Evolutionary conservation across 371 early-diverging fungal genomes (phyloP), one percentile per base, ranked within the genome.

Genomic region (Mucor mucedo): DNA sequence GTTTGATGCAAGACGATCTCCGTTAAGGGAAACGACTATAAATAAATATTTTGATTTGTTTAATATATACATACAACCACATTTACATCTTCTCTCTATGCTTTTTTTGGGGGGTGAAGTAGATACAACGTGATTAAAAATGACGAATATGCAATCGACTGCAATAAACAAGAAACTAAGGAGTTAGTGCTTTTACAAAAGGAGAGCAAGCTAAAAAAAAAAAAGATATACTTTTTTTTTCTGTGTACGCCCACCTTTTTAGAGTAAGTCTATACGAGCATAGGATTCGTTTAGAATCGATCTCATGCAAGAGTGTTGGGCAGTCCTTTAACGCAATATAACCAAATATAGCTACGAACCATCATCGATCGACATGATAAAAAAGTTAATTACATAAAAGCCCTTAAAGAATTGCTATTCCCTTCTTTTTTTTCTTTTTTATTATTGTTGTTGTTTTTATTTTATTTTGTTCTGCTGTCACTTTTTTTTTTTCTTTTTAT

Each of bases 251-350:
- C 5, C 53, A 33, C 40, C 14, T 62, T 58, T 62, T 60, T 56
- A 41, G 14, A 41, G 40, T n/a, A 21, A 35, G 35, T 38, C 13
- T 38, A 14, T 29, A 4, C 35, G 35, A 47, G 47, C 47, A 33
- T 29, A 66, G 61, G 72, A 55, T 75, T 75, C 61, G 75, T 71
- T 76, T 76, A 73, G 71, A 76, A 76, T 73, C 57, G 66, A 70
- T 68, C 71, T 66, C 66, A 76, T 71, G 72, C 68, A 65, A 62
- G 48, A 68, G 42, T 35, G 47, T 52, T 53, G 52, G 60, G 45
- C 66, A 60, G 56, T 59, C 68, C 61, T 62, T 63, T 56, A 58
- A 56, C 60, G 50, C 66, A 79, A 79, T 79, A 76, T 79, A 64
- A 74, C 79, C 72, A 74, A 68, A 74, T 71, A 66, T 71, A 71